Base-by-base conservation (phyloP, 1,139 yeast species). In the Diutina neorugosa region DNA sequence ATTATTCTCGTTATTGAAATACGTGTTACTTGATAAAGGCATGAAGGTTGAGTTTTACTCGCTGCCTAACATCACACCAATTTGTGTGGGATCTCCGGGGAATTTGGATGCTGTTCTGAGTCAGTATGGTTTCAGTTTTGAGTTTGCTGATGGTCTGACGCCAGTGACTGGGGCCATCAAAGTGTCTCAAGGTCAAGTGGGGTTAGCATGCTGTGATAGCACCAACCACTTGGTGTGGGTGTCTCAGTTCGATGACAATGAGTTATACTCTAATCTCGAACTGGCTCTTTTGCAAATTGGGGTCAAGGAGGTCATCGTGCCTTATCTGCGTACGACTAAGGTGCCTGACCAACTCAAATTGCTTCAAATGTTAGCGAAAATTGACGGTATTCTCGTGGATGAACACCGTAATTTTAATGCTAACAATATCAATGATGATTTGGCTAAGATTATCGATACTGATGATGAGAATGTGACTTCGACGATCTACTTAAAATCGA, bases 271-370 rank as follows among this genome's bases (percentile, higher is more conserved):
- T 2, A 91, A 91, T 62, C 69, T 91, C 57, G 98, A 93, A 64
- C 84, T 94, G 55, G 74, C 89, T 53, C 67, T 91, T 54, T 85
- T 93, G 58, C 98, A 93, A 65, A 70, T 90, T 43, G 96, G 96
- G 21, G 88, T 90, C 4, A 87, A 86, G 61, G 98, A 93, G 62
- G 84, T 90, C 51, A 67, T 93, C 9, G 63, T 89, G 7, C 85
- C 85, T 3, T 70, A 76, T 25, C 40, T 27, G 21, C 50, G 50
- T 3, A 12, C 20, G 12, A 46, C 50, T 18, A 46, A 25, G 23
- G 50, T 46, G 23, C 50, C 50, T 12, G 50, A 46, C 5, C 50
- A 46, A 34, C 76, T 74, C 53, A 85, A 78, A 63, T 74, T 85
- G 52, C 70, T 70, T 42, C 84, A 82, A 59, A 82, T 82, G 14